Evolutionary conservation across 2,329 filamentous ascomycete species (phyloP), one percentile per base, ranked within the genome.

Genomic region (Epichloe glyceriae): DNA sequence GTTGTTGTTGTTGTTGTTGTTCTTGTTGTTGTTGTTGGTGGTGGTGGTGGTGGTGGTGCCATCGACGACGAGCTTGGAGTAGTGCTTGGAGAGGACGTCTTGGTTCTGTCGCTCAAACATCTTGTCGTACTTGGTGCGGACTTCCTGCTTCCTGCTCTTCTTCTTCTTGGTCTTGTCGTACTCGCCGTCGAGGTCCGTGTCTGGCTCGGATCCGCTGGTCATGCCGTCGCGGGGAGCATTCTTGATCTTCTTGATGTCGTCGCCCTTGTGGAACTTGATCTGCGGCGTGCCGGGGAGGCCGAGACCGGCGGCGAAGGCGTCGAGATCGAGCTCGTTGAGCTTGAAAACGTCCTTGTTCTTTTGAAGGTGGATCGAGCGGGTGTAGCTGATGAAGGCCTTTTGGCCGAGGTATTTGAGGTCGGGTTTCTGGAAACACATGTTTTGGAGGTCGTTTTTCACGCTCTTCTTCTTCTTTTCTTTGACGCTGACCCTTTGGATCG

Each of bases 81-180:
- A 97, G 69, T 98, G 93, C 51, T 85, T 82, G n/a, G 91, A 90
- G 56, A 98, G 70, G 34, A 98, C 86, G 63, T 96, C 90, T 68
- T 97, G 91, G 68, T 98, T 98, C 59, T 85, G 86, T 54, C 93
- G 79, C 72, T 96, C 91, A 67, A 97, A 96, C 93, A 98, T 97
- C 59, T 88, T 85, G 67, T 98, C 89, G 65, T 95, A 94, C 67
- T 95, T 97, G 34, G 94, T 98, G 54, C 89, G 80, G 17, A 95
- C 87, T 59, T 82, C 79, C 11, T 76, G 73, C 69, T 86, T 83
- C 68, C 83, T 81, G 64, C 79, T 81, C 54, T 73, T 69, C 57
- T 73, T 69, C 57, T 70, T 71, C 60, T 76, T 75, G 35, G 41
- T 33, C 40, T 30, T 50, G 35, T 47, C 41, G 17, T 47, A 20